Percentiles rank a stretch among this genome's conserved stretches.
phyloP scores from a whole-genome alignment of 257 asterid species.

The Solanum arcanum region DNA sequence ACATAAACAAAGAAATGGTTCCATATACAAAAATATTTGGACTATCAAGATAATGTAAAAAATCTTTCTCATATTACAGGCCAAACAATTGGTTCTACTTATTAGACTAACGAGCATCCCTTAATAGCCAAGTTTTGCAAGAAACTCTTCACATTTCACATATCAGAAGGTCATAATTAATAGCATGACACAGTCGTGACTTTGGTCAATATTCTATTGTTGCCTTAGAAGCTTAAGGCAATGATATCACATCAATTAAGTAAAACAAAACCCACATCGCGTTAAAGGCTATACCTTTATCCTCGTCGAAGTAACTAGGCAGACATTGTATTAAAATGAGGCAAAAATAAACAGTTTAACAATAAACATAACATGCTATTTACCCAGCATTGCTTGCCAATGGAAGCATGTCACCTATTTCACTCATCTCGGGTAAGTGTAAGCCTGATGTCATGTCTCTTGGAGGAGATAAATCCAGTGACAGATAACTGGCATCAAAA shows the following conservation, averaged over 20 bases:
- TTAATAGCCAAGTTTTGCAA: not conserved
- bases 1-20: not conserved
- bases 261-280: not conserved
- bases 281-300: not conserved
- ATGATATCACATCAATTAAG: not conserved
- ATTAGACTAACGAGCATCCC: not conserved
- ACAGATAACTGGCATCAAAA: not conserved
- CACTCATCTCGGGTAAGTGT: slow-evolving; percentile 3
- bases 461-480: slow-evolving; percentile 7
- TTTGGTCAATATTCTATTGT: not conserved
- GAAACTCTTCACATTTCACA: not conserved
- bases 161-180: not conserved
- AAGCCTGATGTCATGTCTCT: not conserved
- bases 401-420: slow-evolving; percentile 9
- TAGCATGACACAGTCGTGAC: not conserved
- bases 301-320: not conserved
- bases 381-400: slow-evolving; percentile 25
- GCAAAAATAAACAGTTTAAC: not conserved
- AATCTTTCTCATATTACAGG: not conserved
- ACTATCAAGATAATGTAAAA: not conserved
- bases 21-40: not conserved
- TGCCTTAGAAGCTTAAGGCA: not conserved
- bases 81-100: not conserved
- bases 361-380: not conserved
- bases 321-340: not conserved